Conservation (phyloP, 2,329 filamentous ascomycete species). For the Emergomyces africanus region DNA sequence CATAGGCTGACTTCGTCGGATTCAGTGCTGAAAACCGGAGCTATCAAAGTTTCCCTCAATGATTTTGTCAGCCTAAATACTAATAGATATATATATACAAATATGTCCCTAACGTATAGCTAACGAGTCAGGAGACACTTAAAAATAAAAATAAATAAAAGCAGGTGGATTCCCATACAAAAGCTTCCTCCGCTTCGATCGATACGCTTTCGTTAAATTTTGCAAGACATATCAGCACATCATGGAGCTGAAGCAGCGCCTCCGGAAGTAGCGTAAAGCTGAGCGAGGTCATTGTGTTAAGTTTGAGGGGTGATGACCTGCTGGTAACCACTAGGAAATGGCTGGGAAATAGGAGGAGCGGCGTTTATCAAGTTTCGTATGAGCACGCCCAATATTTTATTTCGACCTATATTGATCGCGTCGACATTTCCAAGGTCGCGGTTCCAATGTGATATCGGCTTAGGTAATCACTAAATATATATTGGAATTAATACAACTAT, state of each 20-base stretch:
- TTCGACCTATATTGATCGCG: neutral
- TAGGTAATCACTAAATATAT: slow-evolving; percentile 1
- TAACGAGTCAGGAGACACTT: neutral
- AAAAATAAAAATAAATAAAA: neutral
- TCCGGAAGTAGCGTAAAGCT: slow-evolving; percentile 44
- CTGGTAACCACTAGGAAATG: neutral
- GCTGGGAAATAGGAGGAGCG: neutral
- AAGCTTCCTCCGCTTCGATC: slow-evolving; percentile 47
- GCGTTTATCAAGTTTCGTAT: neutral
- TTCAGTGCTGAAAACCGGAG: slow-evolving; percentile 50
- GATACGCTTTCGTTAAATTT: slow-evolving; percentile 53
- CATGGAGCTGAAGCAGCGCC: slow-evolving; percentile 44
- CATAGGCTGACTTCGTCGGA: slow-evolving; percentile 50
- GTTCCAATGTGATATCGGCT: neutral
- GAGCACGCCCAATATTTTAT: neutral
- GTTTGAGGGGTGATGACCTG: neutral
- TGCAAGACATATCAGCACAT: slow-evolving; percentile 45
- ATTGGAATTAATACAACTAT: no score
- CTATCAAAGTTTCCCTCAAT: slow-evolving; percentile 22
- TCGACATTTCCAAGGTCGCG: neutral
- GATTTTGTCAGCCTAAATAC: slow-evolving; percentile 7
- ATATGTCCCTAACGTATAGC: neutral
- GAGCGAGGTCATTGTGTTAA: slow-evolving; percentile 15
- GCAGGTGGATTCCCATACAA: slow-evolving; percentile 29
- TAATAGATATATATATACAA: neutral